A percentile compares a stretch with the other conserved stretches of the same genome.
These are phyloP conservation scores for Nothophaeocryptopus gaeumannii DNA, from an alignment of 2,329 filamentous ascomycete species.

Conservation along the genomic window DNA sequence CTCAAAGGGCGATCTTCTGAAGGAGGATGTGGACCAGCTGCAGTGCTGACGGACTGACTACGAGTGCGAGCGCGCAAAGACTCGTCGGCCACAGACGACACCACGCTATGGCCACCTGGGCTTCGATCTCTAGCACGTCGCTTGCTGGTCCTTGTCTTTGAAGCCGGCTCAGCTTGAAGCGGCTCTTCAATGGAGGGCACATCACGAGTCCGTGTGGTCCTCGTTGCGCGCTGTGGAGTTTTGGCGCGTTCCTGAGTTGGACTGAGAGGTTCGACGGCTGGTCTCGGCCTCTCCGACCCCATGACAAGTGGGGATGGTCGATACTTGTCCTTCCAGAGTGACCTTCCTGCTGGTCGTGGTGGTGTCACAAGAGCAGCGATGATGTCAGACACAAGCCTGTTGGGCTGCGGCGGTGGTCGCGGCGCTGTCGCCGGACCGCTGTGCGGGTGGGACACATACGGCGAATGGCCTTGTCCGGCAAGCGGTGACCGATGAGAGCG, in stretches of 20 bases:
- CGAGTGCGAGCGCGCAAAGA: conserved; percentile 46
- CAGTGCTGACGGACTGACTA: conserved; percentile 49
- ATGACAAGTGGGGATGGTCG: conserved; percentile 23
- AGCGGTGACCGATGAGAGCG: conserved; percentile 18
- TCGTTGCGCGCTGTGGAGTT: conserved; percentile 14
- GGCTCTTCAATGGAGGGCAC: conserved; percentile 17
- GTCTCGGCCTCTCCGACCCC: conserved; percentile 25
- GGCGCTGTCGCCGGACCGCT: conserved; percentile 28
- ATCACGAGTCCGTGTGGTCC: conserved; percentile 14
- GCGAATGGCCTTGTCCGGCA: conserved; percentile 10
- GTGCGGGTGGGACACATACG: conserved; percentile 18
- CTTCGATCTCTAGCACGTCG: conserved; percentile 23
- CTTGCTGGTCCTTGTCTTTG: conserved; percentile 14
- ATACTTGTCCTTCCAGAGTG: conserved; percentile 32
- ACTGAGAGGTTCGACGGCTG: conserved; percentile 35
- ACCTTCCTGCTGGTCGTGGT: conserved; percentile 16
- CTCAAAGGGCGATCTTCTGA: conserved; percentile 40
- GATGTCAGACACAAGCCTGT: conserved; percentile 24
- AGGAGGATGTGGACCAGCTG: conserved; percentile 41
- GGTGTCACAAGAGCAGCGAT: conserved; percentile 31
- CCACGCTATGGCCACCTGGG: conserved; percentile 37
- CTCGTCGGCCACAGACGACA: conserved; percentile 47
- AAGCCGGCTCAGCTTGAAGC: conserved; percentile 10
- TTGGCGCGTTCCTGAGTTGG: conserved; percentile 30
- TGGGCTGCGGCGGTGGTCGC: conserved; percentile 18